A percentile compares a stretch with the other conserved stretches of the same genome.
Conservation (phyloP, 2,329 filamentous ascomycete genomes). For the Diaporthe australafricana region DNA sequence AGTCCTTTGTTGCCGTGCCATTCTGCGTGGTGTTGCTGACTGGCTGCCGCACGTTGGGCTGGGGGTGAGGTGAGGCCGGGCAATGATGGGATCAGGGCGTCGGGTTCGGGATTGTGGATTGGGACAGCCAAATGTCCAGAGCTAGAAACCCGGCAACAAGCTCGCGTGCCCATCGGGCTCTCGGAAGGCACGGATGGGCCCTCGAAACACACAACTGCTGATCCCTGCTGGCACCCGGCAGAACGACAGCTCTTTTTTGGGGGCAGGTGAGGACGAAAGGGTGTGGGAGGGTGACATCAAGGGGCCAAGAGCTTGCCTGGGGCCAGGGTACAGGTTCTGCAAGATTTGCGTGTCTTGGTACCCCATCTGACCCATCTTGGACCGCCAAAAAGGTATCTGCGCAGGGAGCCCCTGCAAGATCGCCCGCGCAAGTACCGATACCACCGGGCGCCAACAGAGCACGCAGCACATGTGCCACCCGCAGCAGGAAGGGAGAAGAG, state of each 20-base stretch:
- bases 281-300: neutral
- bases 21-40: neutral
- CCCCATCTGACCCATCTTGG: conserved; percentile 6
- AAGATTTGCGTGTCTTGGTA: conserved; percentile 13
- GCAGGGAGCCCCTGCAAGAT: conserved; percentile 16
- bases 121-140: neutral
- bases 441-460: conserved; percentile 21
- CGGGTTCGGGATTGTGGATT: neutral
- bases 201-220: neutral
- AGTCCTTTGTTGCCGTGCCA: neutral
- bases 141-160: neutral
- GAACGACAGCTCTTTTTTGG: neutral
- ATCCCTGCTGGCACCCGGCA: neutral
- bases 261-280: neutral
- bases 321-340: conserved; percentile 9
- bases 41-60: neutral
- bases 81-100: conserved; percentile 1
- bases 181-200: conserved; percentile 26
- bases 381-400: conserved; percentile 24
- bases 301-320: conserved; percentile 4
- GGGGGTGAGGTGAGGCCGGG: neutral
- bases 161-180: conserved; percentile 26
- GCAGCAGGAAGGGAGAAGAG: neutral
- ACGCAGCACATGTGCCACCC: conserved; percentile 23
- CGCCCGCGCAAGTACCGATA: conserved; percentile 27